Evolutionary conservation across 441 rosid species (phyloP).

Genomic region (Gossypium gossypioides): DNA sequence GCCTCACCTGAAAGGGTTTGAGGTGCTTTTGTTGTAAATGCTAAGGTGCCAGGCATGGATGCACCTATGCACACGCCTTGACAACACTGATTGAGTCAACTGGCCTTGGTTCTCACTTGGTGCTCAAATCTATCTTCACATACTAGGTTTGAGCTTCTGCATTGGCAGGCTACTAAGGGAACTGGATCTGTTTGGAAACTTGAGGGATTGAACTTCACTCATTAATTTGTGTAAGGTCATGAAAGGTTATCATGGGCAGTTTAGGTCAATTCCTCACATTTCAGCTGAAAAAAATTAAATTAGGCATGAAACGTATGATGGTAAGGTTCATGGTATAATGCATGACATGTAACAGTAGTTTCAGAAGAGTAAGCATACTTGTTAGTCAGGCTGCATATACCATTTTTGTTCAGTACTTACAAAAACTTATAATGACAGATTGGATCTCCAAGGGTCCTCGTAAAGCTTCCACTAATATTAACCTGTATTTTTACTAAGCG

Average conservation of each 20-base stretch:
- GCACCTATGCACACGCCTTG: too few relatives aligned
- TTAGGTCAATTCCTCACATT: not conserved
- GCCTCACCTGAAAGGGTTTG: too few relatives aligned
- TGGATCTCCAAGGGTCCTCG: not conserved
- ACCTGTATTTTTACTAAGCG: not conserved
- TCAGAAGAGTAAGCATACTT: not conserved
- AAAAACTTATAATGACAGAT: not conserved
- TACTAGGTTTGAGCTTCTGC: not conserved
- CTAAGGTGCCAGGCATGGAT: too few relatives aligned
- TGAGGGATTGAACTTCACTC: not conserved
- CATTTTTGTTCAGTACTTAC: not conserved
- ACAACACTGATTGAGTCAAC: not conserved
- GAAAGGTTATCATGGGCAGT: not conserved
- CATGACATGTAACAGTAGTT: not conserved
- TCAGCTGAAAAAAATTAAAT: not conserved
- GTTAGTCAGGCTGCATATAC: not conserved
- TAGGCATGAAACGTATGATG: not conserved
- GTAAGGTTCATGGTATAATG: not conserved
- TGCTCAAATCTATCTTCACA: slow-evolving; percentile 4
- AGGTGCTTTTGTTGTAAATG: too few relatives aligned
- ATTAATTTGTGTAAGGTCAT: not conserved
- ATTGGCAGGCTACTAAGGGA: not conserved
- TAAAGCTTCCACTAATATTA: not conserved
- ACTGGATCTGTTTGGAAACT: not conserved
- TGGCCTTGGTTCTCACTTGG: not conserved